phyloP scores from a whole-genome alignment of 176 grass and related monocot species.

The Avena atlantica region DNA sequence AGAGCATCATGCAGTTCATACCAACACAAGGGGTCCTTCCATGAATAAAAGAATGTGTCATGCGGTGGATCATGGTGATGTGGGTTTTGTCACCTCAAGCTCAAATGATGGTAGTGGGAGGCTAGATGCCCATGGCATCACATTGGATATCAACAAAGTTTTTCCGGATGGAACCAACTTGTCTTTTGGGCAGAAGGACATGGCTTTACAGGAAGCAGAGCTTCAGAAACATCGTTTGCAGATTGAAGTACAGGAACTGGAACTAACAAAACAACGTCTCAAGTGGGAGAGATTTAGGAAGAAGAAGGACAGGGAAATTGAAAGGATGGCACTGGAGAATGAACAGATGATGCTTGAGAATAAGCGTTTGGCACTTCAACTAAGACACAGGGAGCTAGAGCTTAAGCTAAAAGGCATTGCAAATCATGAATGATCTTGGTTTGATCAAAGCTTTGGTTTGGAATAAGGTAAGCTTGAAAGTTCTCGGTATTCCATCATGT shows the following conservation, averaged over 20 bases:
- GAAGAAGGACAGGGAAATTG: slow-evolving; percentile 84
- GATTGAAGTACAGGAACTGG: slow-evolving; percentile 63
- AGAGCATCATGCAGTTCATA: slow-evolving; percentile 57
- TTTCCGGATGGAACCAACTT: slow-evolving; percentile 53
- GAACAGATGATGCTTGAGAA: slow-evolving; percentile 84
- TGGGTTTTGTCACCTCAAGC: slow-evolving; percentile 47
- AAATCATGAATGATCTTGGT: slow-evolving; percentile 38
- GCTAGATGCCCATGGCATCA: slow-evolving; percentile 30
- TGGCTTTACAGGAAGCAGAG: slow-evolving; percentile 55
- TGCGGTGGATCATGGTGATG: slow-evolving; percentile 47
- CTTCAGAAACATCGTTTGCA: slow-evolving; percentile 61
- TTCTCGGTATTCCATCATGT: neutral
- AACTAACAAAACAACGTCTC: slow-evolving; percentile 64
- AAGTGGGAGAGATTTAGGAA: slow-evolving; percentile 80
- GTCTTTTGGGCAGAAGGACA: slow-evolving; percentile 38
- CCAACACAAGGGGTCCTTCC: slow-evolving; percentile 33
- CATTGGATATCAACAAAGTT: slow-evolving; percentile 70
- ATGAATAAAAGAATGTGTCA: slow-evolving; percentile 63
- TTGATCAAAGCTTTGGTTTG: slow-evolving; percentile 29
- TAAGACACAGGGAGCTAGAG: slow-evolving; percentile 73
- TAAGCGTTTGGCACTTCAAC: slow-evolving; percentile 63
- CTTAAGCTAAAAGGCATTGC: slow-evolving; percentile 50
- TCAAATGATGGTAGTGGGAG: slow-evolving; percentile 50
- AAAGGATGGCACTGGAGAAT: slow-evolving; percentile 81
- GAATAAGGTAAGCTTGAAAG: slow-evolving; percentile 30